Evolutionary conservation across 2,329 filamentous ascomycete species (phyloP), one percentile per base, ranked within the genome.

Genomic region (Penicillium sp.): DNA sequence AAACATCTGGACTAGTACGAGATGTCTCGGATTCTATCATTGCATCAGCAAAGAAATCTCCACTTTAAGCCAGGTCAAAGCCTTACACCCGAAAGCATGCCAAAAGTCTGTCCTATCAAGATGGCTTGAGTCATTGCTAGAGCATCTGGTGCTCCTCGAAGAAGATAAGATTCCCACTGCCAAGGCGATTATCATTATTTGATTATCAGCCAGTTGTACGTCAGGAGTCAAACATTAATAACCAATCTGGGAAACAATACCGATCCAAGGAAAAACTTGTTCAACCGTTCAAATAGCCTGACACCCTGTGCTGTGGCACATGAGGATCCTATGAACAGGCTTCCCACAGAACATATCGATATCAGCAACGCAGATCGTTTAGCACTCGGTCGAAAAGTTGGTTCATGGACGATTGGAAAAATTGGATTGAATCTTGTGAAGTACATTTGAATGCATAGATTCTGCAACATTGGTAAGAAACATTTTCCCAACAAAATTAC

Each of bases 311-410:
- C 56, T 14, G 64, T 46, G 5, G 69, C 71, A 52, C 61, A 55
- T 0, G 66, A 57, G 0, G 68, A 70, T 7, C 71, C 72, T 1
- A 70, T 62, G 30, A 73, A 72, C 1, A 74, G 62, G 33, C 68
- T 69, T 1, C 72, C 72, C 2, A 74, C 59, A 0, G 72, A 73
- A 54, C 72, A 74, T 14, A 74, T 69, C 0, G 71, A 73, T 33
- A 73, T 47, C 2, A 73, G 62, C 1, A 74, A 57, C 21, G 71
- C 59, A 7, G 69, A 68, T 16, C 66, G 68, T 51, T 68, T 61
- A 8, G 59, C 52, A 2, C 61, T 63, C 12, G 66, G 66, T 8
- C 63, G 35, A 49, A 55, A 55, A 23, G 59, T 52, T 53, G 63
- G 35, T 46, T 60, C 47, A 55, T 62, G 26, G 48, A 57, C 50